Evolutionary conservation across 768 basidiomycete species (phyloP), one percentile per base, ranked within the genome.

Genomic region (Cystofilobasidium capitatum): DNA sequence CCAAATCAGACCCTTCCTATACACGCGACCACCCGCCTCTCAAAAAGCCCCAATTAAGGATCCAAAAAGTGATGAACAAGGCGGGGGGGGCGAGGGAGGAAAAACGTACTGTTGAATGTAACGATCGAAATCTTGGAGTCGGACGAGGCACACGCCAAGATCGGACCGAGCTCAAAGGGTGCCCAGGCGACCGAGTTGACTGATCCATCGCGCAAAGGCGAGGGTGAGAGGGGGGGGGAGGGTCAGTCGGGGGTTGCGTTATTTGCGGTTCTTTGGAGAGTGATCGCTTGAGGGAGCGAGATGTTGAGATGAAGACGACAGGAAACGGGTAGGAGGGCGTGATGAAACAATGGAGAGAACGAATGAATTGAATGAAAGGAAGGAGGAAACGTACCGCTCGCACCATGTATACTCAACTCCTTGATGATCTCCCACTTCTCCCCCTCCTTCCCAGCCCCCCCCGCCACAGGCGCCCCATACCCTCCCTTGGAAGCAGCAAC

Each of bases 111-210:
- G 84, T 96, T 93, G 81, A 98, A 98, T 9, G 88, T 88, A 64
- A 99, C 81, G 42, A 99, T 92, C 12, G 94, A 98, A 47, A 99
- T 83, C 76, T 93, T 94, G 70, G 94, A 93, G 77, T 99, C 96
- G 0, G 91, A 94, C 26, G 90, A 93, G 1, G 94, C 94, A 74
- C 96, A 99, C 5, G 91, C 94, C 45, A 98, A 82, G 70, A 97
- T 93, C 0, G 96, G 91, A 39, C 94, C 96, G 17, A 97, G 84
- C 75, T 98, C 94, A 72, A 96, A 92, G 2, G 96, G 92, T n/a
- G 94, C 94, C 96, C 96, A 99, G 0, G 91, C 90, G 26, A 98
- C 88, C 0, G 93, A 93, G 79, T 99, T 99, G 58, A 98, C 94
- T 94, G 68, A 3, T 54, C 4, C 17, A 3, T 6, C 66, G 14